Percentiles rank a stretch among this genome's conserved stretches.
phyloP scores from a whole-genome alignment of 1,284 basidiomycete genomes.

The Ceratobasidium sp. region DNA sequence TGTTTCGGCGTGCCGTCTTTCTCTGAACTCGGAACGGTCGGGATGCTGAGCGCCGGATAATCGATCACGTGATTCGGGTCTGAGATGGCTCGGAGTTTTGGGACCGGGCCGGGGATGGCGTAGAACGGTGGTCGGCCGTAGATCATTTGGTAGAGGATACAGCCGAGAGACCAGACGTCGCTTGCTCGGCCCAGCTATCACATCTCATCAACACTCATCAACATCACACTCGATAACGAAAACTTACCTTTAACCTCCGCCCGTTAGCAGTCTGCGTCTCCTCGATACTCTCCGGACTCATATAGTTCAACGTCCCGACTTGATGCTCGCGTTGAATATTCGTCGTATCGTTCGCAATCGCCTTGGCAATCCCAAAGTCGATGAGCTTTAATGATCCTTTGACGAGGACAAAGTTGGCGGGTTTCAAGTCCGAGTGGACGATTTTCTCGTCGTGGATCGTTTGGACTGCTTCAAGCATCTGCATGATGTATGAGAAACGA shows the following conservation, averaged over 20 bases:
- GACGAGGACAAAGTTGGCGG: conserved; percentile 97
- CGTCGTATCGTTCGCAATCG: conserved; percentile 96
- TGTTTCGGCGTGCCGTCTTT: conserved; percentile 63
- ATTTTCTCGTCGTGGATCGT: conserved; percentile 97
- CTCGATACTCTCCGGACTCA: conserved; percentile 27
- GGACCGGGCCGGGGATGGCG: conserved; percentile 76
- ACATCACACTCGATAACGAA: neutral
- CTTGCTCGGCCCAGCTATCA: conserved; percentile 77
- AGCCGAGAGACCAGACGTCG: conserved; percentile 98
- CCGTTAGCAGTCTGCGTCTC: conserved; percentile 54
- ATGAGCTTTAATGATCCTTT: conserved; percentile 94
- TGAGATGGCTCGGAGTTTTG: conserved; percentile 91
- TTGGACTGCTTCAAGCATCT: conserved; percentile 97
- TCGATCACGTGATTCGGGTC: conserved; percentile 78
- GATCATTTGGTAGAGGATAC: conserved; percentile 98
- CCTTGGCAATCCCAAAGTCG: conserved; percentile 97
- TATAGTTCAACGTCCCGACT: conserved; percentile 60
- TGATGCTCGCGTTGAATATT: conserved; percentile 96
- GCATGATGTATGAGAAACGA: neutral
- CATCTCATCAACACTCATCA: neutral
- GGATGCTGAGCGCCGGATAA: conserved; percentile 76
- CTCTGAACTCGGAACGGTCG: conserved; percentile 57
- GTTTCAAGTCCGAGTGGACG: conserved; percentile 95
- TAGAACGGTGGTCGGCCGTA: conserved; percentile 96
- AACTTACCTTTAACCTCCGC: conserved; percentile 48